Percentiles rank a stretch among this genome's conserved stretches.
Evolutionary conservation across 441 rosid genomes (phyloP).

Genomic region (Manihot esculenta): DNA sequence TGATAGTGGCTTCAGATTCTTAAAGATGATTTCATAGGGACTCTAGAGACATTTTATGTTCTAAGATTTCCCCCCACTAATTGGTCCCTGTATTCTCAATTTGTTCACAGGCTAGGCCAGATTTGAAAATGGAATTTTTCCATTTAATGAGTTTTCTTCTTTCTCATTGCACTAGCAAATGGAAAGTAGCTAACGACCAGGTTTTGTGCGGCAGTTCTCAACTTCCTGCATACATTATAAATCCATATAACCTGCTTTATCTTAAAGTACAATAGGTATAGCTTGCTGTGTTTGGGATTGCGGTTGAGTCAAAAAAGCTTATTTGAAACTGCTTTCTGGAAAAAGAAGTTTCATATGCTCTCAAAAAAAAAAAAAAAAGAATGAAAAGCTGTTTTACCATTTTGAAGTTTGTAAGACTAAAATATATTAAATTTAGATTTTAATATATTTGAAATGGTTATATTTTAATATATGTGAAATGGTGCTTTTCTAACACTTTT

Average conservation of each 20-base stretch:
- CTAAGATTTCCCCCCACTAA: not conserved
- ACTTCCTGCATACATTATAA: not conserved
- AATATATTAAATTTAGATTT: too few species aligned
- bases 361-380: too few species aligned
- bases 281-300: too few species aligned
- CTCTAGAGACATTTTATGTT: not conserved
- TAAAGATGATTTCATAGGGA: not conserved
- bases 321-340: too few species aligned
- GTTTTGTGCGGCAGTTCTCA: constrained; percentile 26
- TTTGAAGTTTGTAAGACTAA: too few species aligned
- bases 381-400: too few species aligned
- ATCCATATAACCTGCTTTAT: not conserved
- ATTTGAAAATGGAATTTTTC: constrained; percentile 76
- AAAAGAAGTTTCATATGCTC: too few species aligned
- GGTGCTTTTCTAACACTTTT: too few species aligned
- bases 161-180: constrained; percentile 72
- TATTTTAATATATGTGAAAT: too few species aligned
- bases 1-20: constrained; percentile 16
- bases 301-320: too few species aligned
- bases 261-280: not conserved
- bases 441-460: too few species aligned
- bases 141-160: constrained; percentile 79
- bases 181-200: constrained; percentile 69
- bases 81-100: constrained; percentile 11
- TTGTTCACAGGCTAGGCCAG: constrained; percentile 63